Evolutionary conservation across 169 alveolate genomes (phyloP), one percentile per base, ranked within the genome.

Genomic region (Plasmodium inui): DNA sequence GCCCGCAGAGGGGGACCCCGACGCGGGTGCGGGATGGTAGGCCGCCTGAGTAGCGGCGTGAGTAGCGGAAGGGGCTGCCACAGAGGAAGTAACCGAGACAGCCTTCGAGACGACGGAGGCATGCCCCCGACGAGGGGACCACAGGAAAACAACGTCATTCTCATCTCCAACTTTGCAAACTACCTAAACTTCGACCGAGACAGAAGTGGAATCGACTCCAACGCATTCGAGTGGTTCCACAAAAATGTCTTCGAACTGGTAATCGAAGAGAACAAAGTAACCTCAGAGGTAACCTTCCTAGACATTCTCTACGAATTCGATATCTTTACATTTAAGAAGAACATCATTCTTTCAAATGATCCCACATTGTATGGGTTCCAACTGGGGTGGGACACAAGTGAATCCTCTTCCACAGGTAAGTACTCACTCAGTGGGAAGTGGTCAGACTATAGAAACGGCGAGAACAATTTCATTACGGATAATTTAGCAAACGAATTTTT

Each of bases 281-380:
- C 41, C 10, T 85, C 93, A 5, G 84, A 74, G 34, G 81, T 85
- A n/a, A 85, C 93, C 10, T 85, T 85, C 34, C n/a, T 85, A 53
- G 93, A 85, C 67, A 76, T 85, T n/a, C 70, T 85, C 17, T 85
- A 85, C 82, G 93, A 85, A 70, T 85, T 85, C 28, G 55, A 85
- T n/a, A 39, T 85, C 34, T 85, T 85, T n/a, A 53, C 70, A 32
- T 74, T 85, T 17, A 85, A 85, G 79, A 74, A 78, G 28, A 55
- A 74, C 17, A 34, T 10, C 41, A 57, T 34, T 10, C 61, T 50
- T 50, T 50, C 57, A 53, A 46, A 26, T 74, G 53, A 53, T 9
- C n/a, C n/a, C 34, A 22, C 76, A 67, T 67, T 67, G 19, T 28
- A 67, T 67, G 41, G 41, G 37, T 67, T 28, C 30, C 76, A 17